A percentile compares a stretch with the other conserved stretches of the same genome.
phyloP scores from a whole-genome alignment of 2,329 filamentous ascomycete genomes.

The Stachybotrys echinatus region DNA sequence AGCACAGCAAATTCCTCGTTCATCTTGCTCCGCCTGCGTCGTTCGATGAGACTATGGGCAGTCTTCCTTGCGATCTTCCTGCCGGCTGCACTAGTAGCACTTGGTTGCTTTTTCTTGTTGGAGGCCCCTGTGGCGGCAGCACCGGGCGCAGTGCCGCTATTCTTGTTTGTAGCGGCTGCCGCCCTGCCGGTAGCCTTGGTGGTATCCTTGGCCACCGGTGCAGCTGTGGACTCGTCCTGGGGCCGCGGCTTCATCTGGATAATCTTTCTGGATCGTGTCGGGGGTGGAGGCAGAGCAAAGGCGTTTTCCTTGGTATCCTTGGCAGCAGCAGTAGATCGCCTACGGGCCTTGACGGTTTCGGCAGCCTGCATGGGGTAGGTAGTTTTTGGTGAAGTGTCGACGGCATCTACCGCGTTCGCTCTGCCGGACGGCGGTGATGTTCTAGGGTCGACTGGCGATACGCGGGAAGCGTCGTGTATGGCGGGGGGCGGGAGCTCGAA shows the following conservation, averaged over 20 bases:
- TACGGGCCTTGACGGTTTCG: slow-evolving; percentile 48
- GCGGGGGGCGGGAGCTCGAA: slow-evolving; percentile 78
- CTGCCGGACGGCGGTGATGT: slow-evolving; percentile 21
- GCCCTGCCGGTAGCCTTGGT: slow-evolving; percentile 15
- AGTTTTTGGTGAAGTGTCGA: slow-evolving; percentile 15
- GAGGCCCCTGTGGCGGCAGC: slow-evolving; percentile 13
- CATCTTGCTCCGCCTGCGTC: slow-evolving; percentile 90
- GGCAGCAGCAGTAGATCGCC: slow-evolving; percentile 41
- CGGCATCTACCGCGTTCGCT: slow-evolving; percentile 5
- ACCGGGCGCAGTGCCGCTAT: slow-evolving; percentile 8
- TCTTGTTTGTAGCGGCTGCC: slow-evolving; percentile 12
- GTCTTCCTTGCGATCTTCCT: slow-evolving; percentile 94
- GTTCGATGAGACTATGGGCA: slow-evolving; percentile 91
- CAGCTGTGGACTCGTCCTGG: slow-evolving; percentile 30
- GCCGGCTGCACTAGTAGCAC: slow-evolving; percentile 75
- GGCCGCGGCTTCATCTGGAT: slow-evolving; percentile 87
- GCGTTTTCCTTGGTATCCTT: slow-evolving; percentile 48
- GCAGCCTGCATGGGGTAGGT: slow-evolving; percentile 42
- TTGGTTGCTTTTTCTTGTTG: slow-evolving; percentile 73
- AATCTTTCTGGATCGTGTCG: slow-evolving; percentile 88
- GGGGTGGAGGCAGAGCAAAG: slow-evolving; percentile 85
- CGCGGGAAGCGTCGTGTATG: slow-evolving; percentile 45
- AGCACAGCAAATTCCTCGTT: slow-evolving; percentile 94
- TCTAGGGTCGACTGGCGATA: slow-evolving; percentile 23
- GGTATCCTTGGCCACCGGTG: slow-evolving; percentile 16